Conservation (phyloP, 129 eudicot genomes). For the Centrapalus pauciflorus region DNA sequence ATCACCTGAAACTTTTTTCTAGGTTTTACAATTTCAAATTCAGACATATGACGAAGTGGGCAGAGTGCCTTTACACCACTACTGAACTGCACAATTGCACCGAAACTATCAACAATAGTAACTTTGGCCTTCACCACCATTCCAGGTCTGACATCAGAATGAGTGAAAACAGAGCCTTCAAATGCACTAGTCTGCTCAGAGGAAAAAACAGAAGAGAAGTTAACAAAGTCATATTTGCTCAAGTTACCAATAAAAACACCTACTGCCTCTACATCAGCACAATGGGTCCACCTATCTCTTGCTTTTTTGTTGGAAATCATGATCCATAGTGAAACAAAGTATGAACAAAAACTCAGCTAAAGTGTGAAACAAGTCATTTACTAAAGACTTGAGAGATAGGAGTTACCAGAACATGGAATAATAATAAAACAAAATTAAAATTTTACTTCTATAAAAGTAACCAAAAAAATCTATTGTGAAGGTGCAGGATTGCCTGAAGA, state of each 20-base stretch:
- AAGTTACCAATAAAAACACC: constrained; percentile 1
- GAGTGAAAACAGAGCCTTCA: constrained; percentile 90
- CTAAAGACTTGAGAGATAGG: background rate
- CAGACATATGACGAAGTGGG: constrained; percentile 97
- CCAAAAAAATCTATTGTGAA: background rate
- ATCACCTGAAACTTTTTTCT: constrained; percentile 86
- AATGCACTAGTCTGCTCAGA: constrained; percentile 83
- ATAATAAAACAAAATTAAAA: background rate
- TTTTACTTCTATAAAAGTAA: background rate
- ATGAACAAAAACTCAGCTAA: background rate
- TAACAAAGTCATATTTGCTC: background rate
- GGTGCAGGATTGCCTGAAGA: background rate
- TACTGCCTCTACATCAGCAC: background rate
- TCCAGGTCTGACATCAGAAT: constrained; percentile 95
- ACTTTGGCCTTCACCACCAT: constrained; percentile 95
- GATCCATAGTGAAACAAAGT: background rate
- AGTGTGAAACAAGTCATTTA: background rate
- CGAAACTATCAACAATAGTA: constrained; percentile 63
- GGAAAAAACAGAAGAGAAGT: background rate
- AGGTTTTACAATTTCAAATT: constrained; percentile 85
- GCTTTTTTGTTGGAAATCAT: background rate
- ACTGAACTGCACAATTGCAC: constrained; percentile 83
- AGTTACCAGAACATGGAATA: background rate
- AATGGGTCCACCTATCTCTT: background rate
- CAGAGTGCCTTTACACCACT: constrained; percentile 98